These are phyloP conservation scores for Fusarium sp. DNA, from an alignment of 2,329 filamentous ascomycete genomes.

Conservation along the genomic window DNA sequence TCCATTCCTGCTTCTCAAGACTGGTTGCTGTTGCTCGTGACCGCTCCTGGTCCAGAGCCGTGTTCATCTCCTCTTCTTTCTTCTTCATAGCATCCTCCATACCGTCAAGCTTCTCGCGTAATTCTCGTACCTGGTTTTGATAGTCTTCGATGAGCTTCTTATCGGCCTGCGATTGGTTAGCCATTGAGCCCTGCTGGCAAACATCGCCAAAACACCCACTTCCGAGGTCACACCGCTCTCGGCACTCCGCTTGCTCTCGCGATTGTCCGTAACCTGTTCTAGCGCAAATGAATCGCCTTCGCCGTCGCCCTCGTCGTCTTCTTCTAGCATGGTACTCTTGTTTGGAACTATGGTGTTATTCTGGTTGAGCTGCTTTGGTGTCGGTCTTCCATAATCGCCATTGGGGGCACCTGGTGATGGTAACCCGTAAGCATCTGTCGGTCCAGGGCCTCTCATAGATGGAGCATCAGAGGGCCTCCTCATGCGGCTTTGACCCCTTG, in stretches of 20 bases:
- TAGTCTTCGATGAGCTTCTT: slow-evolving; percentile 83
- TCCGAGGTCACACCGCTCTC: slow-evolving; percentile 50
- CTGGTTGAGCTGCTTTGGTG: slow-evolving; percentile 86
- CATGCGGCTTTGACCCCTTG: slow-evolving; percentile 64
- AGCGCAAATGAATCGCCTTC: slow-evolving; percentile 72
- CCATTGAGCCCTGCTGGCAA: background rate
- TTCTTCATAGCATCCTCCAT: slow-evolving; percentile 77
- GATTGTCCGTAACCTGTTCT: slow-evolving; percentile 44
- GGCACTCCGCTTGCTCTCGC: slow-evolving; percentile 47
- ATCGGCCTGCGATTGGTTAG: slow-evolving; percentile 63
- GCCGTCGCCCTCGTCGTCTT: slow-evolving; percentile 89
- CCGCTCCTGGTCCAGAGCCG: slow-evolving; percentile 69
- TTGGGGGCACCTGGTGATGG: slow-evolving; percentile 68
- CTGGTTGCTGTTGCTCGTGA: slow-evolving; percentile 63
- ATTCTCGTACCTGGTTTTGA: slow-evolving; percentile 78
- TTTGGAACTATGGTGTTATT: slow-evolving; percentile 97
- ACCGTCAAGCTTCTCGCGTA: slow-evolving; percentile 78
- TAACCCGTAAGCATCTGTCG: slow-evolving; percentile 61
- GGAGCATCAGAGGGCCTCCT: slow-evolving; percentile 72
- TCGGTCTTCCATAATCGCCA: slow-evolving; percentile 78
- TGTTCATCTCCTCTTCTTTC: slow-evolving; percentile 74
- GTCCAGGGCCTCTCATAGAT: slow-evolving; percentile 64
- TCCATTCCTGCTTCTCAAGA: slow-evolving; percentile 77
- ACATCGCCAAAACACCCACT: slow-evolving; percentile 46
- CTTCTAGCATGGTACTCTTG: slow-evolving; percentile 97